Evolutionary conservation across 2,329 filamentous ascomycete species (phyloP), one percentile per base, ranked within the genome.

Genomic region (Grosmannia clavigera): DNA sequence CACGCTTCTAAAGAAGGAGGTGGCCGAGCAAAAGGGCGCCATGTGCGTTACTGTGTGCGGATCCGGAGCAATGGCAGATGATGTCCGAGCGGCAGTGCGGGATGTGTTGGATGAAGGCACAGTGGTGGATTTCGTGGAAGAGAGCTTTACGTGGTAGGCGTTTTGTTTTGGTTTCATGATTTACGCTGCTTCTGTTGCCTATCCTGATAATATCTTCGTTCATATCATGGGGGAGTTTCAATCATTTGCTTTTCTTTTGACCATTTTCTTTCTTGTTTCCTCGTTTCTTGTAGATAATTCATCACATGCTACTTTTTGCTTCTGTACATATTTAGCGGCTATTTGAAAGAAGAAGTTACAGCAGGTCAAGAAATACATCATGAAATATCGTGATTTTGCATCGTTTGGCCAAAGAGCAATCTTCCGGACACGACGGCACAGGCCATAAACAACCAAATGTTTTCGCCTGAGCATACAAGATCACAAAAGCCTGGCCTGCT

Each of bases 21-120:
- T 92, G 22, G 81, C 85, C 67, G 83, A 88, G 67, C 89, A 94
- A 70, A 77, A 90, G 59, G 94, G 94, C 10, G 90, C 92, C 57
- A 95, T 96, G 84, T 88, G 84, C 27, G 90, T 97, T 53, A 87
- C 85, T 12, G 86, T 91, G 27, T 92, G 88, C 66, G 88, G 88
- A 3, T 85, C 87, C 11, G 88, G 88, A 29, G 82, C 82, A 2
- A 73, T 92, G 65, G 86, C 85, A 10, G 88, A 92, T 66, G 88
- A 91, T 68, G 87, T 92, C 1, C 77, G 89, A 55, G 77, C 80
- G 35, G 86, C 85, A 1, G 86, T 87, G 27, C 77, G 88, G 35
- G 75, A 78, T 58, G 78, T 82, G 3, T 81, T 88, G 69, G 81
- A 85, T 61, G 73, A 79, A 25, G 73, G 72, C 51, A 82, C 76